Conservation (phyloP, 768 basidiomycete genomes). For the Leccinum imitatum region DNA sequence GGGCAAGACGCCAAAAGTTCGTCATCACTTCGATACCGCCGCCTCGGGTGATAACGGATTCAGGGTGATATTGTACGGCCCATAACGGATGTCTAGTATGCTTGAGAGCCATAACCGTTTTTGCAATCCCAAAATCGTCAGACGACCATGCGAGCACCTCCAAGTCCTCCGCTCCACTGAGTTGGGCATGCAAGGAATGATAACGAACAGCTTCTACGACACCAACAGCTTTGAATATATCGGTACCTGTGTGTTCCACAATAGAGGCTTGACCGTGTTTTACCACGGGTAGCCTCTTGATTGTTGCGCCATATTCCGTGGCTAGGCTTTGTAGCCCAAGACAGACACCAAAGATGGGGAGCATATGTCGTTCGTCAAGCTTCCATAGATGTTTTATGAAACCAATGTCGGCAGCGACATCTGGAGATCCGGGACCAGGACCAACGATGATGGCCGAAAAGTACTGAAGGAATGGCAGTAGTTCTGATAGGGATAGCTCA, state of each 20-base stretch:
- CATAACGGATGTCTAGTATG: slow-evolving; percentile 71
- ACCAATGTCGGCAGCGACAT: slow-evolving; percentile 60
- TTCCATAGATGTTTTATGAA: slow-evolving; percentile 72
- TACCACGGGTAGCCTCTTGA: slow-evolving; percentile 63
- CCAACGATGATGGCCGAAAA: slow-evolving; percentile 75
- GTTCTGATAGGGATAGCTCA: slow-evolving; percentile 45
- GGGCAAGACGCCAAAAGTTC: slow-evolving; percentile 75
- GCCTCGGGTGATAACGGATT: slow-evolving; percentile 70
- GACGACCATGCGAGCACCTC: slow-evolving; percentile 73
- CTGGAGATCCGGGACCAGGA: slow-evolving; percentile 80
- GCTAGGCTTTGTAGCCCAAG: slow-evolving; percentile 79
- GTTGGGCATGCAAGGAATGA: slow-evolving; percentile 71
- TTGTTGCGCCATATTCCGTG: slow-evolving; percentile 57
- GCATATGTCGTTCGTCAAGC: slow-evolving; percentile 44
- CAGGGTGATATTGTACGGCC: slow-evolving; percentile 90
- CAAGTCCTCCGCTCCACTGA: slow-evolving; percentile 45
- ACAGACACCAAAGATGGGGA: slow-evolving; percentile 84
- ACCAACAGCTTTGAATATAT: slow-evolving; percentile 60
- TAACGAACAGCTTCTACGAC: slow-evolving; percentile 68
- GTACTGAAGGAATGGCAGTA: slow-evolving; percentile 52
- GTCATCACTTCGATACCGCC: slow-evolving; percentile 66
- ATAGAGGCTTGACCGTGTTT: slow-evolving; percentile 77
- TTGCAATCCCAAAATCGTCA: slow-evolving; percentile 65
- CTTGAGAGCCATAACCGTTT: slow-evolving; percentile 70
- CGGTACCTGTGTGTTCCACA: slow-evolving; percentile 56